These are phyloP conservation scores for Carex pumila DNA, from an alignment of 176 grass and related monocot species.

Conservation along the genomic window DNA sequence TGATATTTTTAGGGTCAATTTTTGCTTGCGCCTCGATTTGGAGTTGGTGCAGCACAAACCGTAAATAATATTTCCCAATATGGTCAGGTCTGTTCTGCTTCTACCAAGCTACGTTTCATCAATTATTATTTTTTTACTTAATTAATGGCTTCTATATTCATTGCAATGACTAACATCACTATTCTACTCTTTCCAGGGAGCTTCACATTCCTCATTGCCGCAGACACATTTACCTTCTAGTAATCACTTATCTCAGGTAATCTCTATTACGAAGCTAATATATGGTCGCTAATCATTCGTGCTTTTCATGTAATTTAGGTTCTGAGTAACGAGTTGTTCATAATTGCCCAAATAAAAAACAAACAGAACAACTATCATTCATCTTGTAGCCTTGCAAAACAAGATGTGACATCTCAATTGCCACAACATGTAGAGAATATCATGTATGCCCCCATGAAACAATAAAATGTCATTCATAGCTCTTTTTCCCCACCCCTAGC, in stretches of 20 bases:
- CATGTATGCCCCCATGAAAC: background rate
- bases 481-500: background rate
- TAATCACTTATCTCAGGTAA: slow-evolving; percentile 59
- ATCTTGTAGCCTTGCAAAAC: background rate
- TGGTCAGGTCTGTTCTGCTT: slow-evolving; percentile 45
- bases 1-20: slow-evolving; percentile 56
- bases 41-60: slow-evolving; percentile 40
- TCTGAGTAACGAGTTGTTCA: background rate
- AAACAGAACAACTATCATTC: background rate
- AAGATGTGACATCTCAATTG: background rate
- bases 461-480: background rate
- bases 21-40: slow-evolving; percentile 62
- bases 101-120: background rate
- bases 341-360: background rate
- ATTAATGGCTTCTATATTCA: background rate
- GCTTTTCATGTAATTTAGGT: background rate
- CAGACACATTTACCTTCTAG: slow-evolving; percentile 49
- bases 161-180: slow-evolving; percentile 18
- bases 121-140: background rate
- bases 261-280: background rate
- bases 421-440: background rate
- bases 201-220: slow-evolving; percentile 39
- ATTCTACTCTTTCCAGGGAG: slow-evolving; percentile 31
- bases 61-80: slow-evolving; percentile 62
- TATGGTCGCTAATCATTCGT: background rate